Base-by-base conservation (phyloP, 2,329 filamentous ascomycete genomes). In the Fusarium nanum region DNA sequence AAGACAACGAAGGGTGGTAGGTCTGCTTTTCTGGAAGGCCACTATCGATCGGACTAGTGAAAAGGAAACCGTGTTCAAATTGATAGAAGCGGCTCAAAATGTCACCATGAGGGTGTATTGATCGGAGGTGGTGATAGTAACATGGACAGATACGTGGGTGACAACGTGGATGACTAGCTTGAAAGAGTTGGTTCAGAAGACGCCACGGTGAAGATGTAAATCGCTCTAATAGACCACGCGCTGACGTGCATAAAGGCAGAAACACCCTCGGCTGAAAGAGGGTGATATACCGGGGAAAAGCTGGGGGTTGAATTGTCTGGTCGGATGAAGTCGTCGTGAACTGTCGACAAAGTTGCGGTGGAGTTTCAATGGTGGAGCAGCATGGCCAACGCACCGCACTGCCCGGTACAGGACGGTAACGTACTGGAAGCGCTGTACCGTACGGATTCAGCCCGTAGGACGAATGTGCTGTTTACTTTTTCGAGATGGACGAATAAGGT, bases 231-330 rank as follows among this genome's bases (percentile, higher is more conserved):
- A 41, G 48, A 42, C 59, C 57, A 68, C 70, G 55, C 47, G 60
- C 72, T 75, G 73, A 75, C 72, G 68, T 75, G 73, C 73, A 75
- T 75, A 62, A 66, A 58, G 49, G 34, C n/a, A 53, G 52, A 69
- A 44, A 50, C 68, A 60, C 37, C 40, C 50, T 69, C 69, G 60
- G 56, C 60, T 67, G 55, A 73, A 71, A 67, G 41, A 60, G 62
- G 71, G 46, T 14, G 34, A 60, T 56, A 63, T 65, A 56, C 68
- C 47, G 65, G 71, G 58, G 53, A 67, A 68, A 62, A 59, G 68
- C 56, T 46, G 55, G 55, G 60, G 59, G 46, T 48, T 11, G 10
- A 37, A 37, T 37, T 37, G 10, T n/a, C 32, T 50, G 49, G 23
- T 52, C 47, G 44, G 53, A 46, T 58, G 70, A 71, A 56, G 56